Base-by-base conservation (phyloP, 176 grass and related monocot genomes). In the Eragrostis nindensis region DNA sequence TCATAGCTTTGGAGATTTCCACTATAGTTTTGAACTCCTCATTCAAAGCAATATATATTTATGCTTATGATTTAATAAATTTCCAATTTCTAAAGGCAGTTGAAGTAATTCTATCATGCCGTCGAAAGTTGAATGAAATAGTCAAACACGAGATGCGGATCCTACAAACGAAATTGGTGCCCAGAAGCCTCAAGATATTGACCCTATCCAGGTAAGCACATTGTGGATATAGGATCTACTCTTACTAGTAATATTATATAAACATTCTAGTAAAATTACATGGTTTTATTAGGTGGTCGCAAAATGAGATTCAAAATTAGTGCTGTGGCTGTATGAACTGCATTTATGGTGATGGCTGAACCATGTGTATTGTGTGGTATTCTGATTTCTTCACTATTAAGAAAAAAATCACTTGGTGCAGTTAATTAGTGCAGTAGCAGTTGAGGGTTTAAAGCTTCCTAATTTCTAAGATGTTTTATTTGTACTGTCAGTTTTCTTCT, bases 171-270 rank as follows among this genome's bases (percentile, higher is more conserved):
- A 70, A 49, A 81, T 85, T 32, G 74, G 71, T 72, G 53, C 52
- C 41, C 66, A 86, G 75, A 82, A 89, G 52, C 75, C 59, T 49
- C 77, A 85, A 75, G 83, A 98, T 84, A 69, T 94, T 76, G 87
- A 98, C 77, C 95, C 80, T 36, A 86, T 98, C 70, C 87, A 94
- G 82, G 94, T 97, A 85, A 88, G 88, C 87, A 21, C 19, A 10
- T 67, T 71, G 59, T 36, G 56, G 50, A 71, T 26, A 63, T 70
- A 59, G 44, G 9, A 60, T 83, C 5, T 73, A 7, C 39, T 56
- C 18, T 42, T 76, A 38, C 39, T 64, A 24, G 3, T 22, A 47
- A 1, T 52, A 14, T 52, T 39, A 24, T 38, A 0, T 22, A 14
- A 36, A 76, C 43, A 32, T 22, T 57, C 74, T 45, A 25, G 27